Base-by-base conservation (phyloP, 2,329 filamentous ascomycete genomes). In the Cadophora sp. region DNA sequence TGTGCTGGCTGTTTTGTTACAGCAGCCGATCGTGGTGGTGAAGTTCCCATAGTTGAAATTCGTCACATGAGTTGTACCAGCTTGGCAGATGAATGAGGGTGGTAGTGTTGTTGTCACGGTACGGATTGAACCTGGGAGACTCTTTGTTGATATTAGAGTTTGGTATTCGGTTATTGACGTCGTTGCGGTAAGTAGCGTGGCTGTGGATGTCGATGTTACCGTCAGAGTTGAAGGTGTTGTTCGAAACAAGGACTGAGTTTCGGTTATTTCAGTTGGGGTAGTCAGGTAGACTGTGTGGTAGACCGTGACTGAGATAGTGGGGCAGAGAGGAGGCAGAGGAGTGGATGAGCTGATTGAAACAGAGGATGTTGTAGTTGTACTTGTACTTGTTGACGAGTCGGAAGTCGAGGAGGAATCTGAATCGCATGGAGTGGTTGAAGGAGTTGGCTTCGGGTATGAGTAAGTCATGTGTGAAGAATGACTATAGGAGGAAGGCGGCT, bases 51-150 rank as follows among this genome's bases (percentile, higher is more conserved):
- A 66, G 39, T 71, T 67, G 51, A 53, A 69, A 43, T 71, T 71
- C 11, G 62, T 70, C n/a, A 71, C 63, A 65, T 69, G 59, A 2
- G 69, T 71, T 22, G 66, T 69, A 36, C 69, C 69, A 24, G 67
- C 69, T 59, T 62, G 62, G 43, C 66, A 71, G 30, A 66, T 60
- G 33, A 64, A 65, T 16, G 64, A 66, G 4, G 64, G 64, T 18
- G 61, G 59, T 48, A 56, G 36, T 22, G 53, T 62, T 43, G 56
- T 61, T 39, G 67, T 69, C 0, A 16, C 41, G 4, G 56, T 68
- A 2, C 48, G 55, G 30, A 55, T 72, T 85, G 82, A 65, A 11
- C 41, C 61, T 1, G 66, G 63, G 2, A 70, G 20, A 8, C 61
- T 68, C 24, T 39, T 63, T 2, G 60, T 68, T 16, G 13, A 36